Evolutionary conservation across 768 basidiomycete genomes (phyloP).

Genomic region (Kwoniella sp.): DNA sequence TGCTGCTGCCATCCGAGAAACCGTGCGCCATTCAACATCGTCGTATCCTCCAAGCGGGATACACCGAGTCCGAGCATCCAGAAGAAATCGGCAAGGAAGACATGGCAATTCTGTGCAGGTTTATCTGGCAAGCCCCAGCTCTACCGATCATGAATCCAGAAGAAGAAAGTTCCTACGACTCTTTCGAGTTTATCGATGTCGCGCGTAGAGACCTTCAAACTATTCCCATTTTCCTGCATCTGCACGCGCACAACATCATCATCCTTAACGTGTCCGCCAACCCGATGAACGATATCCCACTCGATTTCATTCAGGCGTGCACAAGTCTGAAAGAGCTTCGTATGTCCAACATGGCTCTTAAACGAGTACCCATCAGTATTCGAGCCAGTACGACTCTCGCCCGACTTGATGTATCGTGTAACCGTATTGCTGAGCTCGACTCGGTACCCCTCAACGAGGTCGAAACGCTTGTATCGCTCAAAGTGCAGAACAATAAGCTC

Average conservation of each 20-base stretch:
- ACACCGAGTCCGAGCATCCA: conserved; percentile 71
- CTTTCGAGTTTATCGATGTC: conserved; percentile 78
- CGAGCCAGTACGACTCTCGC: conserved; percentile 72
- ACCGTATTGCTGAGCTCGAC: conserved; percentile 84
- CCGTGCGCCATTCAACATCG: conserved; percentile 82
- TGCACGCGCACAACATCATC: conserved; percentile 78
- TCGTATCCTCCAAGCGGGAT: conserved; percentile 85
- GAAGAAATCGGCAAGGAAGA: conserved; percentile 77
- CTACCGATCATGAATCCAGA: conserved; percentile 58
- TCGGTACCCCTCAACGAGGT: conserved; percentile 81
- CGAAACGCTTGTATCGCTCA: conserved; percentile 67
- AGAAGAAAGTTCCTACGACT: conserved; percentile 71
- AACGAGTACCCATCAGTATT: conserved; percentile 82
- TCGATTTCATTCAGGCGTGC: conserved; percentile 92
- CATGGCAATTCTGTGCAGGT: conserved; percentile 80
- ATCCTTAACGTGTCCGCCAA: conserved; percentile 87
- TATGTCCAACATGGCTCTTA: conserved; percentile 89
- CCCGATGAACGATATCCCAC: conserved; percentile 92
- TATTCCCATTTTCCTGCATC: conserved; percentile 82
- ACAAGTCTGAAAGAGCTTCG: conserved; percentile 78
- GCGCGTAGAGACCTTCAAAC: conserved; percentile 77
- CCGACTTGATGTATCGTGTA: conserved; percentile 84
- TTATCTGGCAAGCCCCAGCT: conserved; percentile 74
- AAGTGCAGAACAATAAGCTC: conserved; percentile 87
- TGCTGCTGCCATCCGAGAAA: conserved; percentile 75